Evolutionary conservation across 2,329 filamentous ascomycete species (phyloP).

Genomic region (Diaporthe ilicicola): DNA sequence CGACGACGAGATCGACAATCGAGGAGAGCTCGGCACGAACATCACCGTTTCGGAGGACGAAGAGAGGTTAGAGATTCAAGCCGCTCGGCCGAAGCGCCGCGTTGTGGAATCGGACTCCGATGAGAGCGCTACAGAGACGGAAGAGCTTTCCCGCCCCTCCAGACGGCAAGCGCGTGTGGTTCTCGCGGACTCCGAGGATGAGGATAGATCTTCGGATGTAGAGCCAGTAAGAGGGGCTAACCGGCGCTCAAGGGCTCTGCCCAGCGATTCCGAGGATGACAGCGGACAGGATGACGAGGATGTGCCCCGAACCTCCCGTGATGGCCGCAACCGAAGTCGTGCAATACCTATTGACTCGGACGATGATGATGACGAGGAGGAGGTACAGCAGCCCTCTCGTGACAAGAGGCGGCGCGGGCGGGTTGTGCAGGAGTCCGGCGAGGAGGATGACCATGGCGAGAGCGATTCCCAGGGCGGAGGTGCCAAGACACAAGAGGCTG

Average conservation of each 20-base stretch:
- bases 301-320: not conserved
- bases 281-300: not conserved
- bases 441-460: slow-evolving; percentile 3
- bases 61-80: not conserved
- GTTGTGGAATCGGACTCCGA: slow-evolving; percentile 21
- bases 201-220: not conserved
- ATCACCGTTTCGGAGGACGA: not conserved
- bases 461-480: not conserved
- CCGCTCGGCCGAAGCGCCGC: not conserved
- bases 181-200: slow-evolving; percentile 15
- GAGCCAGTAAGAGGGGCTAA: not conserved
- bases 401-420: not conserved
- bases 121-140: slow-evolving; percentile 6
- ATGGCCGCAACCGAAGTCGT: not conserved
- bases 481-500: not conserved
- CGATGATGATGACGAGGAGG: slow-evolving; percentile 27
- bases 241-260: slow-evolving; percentile 1
- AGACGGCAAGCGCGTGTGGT: not conserved
- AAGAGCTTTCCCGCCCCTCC: not conserved
- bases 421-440: slow-evolving; percentile 6
- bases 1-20: not conserved
- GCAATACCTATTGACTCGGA: not conserved
- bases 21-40: not conserved
- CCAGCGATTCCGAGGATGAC: slow-evolving; percentile 2
- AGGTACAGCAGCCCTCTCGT: not conserved